phyloP scores from a whole-genome alignment of 2,329 filamentous ascomycete genomes.

The Diaporthe capsici region DNA sequence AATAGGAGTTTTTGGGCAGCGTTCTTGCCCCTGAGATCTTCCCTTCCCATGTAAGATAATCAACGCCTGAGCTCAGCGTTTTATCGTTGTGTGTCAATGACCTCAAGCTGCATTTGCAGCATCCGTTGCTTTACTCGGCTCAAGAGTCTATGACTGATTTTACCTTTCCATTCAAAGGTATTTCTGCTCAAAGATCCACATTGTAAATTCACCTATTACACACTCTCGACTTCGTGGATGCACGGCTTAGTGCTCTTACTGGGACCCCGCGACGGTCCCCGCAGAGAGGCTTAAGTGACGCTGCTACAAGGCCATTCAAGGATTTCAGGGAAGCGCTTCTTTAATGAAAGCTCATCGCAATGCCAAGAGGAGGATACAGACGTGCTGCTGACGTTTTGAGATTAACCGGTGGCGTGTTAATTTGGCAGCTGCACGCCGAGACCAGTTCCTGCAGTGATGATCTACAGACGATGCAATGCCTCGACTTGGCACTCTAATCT shows the following conservation, averaged over 20 bases:
- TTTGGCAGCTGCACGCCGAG: background rate
- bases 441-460: background rate
- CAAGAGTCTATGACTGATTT: no score
- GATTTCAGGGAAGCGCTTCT: accelerated
- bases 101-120: no score
- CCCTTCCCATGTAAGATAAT: no score
- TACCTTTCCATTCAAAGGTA: no score
- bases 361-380: background rate
- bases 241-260: background rate
- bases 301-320: background rate
- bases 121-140: no score
- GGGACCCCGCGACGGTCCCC: background rate
- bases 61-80: no score
- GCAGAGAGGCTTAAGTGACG: background rate
- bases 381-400: background rate
- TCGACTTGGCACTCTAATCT: background rate
- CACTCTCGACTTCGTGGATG: no score
- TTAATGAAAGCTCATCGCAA: background rate
- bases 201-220: no score
- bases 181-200: no score
- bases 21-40: no score
- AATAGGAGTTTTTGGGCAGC: no score
- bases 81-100: no score
- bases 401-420: background rate
- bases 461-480: background rate